Percentiles rank a stretch among this genome's conserved stretches.
phyloP scores from a whole-genome alignment of 371 early-diverging fungal genomes.

The Dinochytrium kinnereticum region DNA sequence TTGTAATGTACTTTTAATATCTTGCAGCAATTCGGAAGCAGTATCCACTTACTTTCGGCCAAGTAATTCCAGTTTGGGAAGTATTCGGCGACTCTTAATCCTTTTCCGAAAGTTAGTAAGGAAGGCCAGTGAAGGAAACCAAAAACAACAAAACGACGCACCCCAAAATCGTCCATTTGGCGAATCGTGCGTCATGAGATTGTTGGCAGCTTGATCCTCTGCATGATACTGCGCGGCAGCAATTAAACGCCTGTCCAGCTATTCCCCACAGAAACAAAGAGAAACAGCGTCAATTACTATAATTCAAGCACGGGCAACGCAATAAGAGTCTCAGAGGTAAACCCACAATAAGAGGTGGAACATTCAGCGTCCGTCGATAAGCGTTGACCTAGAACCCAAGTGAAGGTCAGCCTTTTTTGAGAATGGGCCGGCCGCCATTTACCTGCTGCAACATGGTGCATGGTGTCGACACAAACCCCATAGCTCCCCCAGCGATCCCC shows the following conservation, averaged over 20 bases:
- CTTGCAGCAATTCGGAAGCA: neutral
- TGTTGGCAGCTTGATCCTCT: neutral
- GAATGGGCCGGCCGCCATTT: neutral
- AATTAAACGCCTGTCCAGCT: constrained; percentile 11
- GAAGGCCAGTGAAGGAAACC: neutral
- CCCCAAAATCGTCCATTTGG: constrained; percentile 12
- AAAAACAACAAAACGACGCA: neutral
- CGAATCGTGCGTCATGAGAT: constrained; percentile 17
- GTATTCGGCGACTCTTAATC: neutral
- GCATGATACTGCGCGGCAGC: constrained; percentile 10
- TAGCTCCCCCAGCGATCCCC: neutral
- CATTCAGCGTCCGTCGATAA: neutral
- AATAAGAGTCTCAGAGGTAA: neutral
- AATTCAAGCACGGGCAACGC: neutral
- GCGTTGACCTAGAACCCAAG: neutral
- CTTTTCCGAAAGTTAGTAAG: constrained; percentile 1
- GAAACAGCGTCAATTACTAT: neutral
- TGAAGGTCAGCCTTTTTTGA: neutral
- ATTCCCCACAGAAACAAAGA: too few species aligned
- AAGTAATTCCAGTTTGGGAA: constrained; percentile 17
- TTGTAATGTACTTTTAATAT: neutral
- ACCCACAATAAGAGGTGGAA: neutral
- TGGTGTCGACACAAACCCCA: neutral
- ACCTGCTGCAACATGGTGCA: constrained; percentile 11
- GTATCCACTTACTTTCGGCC: constrained; percentile 13